Evolutionary conservation across 768 basidiomycete species (phyloP).

Genomic region (Lentinula lateritia): DNA sequence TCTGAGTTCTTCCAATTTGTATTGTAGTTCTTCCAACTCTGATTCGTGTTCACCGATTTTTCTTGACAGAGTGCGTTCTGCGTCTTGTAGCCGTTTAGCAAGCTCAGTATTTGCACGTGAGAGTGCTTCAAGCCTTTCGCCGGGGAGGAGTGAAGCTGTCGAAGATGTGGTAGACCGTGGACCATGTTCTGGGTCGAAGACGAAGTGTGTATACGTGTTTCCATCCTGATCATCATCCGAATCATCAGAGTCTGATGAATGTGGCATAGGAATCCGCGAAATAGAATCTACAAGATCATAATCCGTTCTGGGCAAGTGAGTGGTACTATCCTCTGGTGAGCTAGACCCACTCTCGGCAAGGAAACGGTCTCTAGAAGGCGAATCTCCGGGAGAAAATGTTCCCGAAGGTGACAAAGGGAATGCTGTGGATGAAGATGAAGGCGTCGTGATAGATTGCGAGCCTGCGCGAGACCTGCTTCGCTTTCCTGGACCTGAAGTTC

Average conservation of each 20-base stretch:
- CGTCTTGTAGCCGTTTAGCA: slow-evolving; percentile 68
- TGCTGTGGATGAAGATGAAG: slow-evolving; percentile 22
- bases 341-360: slow-evolving; percentile 37
- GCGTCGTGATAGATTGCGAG: slow-evolving; percentile 62
- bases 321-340: slow-evolving; percentile 33
- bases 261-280: slow-evolving; percentile 56
- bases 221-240: slow-evolving; percentile 39
- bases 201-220: slow-evolving; percentile 13
- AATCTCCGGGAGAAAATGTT: slow-evolving; percentile 12
- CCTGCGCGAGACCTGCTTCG: slow-evolving; percentile 44
- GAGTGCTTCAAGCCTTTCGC: slow-evolving; percentile 70
- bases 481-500: slow-evolving; percentile 21
- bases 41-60: slow-evolving; percentile 72
- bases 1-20: slow-evolving; percentile 68
- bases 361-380: slow-evolving; percentile 36
- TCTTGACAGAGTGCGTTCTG: slow-evolving; percentile 60
- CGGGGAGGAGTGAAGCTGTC: slow-evolving; percentile 62
- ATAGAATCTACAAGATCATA: slow-evolving; percentile 38
- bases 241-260: slow-evolving; percentile 46
- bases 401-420: slow-evolving; percentile 12
- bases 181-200: slow-evolving; percentile 57
- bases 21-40: slow-evolving; percentile 80
- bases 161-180: slow-evolving; percentile 51
- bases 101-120: slow-evolving; percentile 72
- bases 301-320: slow-evolving; percentile 25